Conservation (phyloP, 192 early-diverging fungal species). For the Lunasporangiospora selenospora region DNA sequence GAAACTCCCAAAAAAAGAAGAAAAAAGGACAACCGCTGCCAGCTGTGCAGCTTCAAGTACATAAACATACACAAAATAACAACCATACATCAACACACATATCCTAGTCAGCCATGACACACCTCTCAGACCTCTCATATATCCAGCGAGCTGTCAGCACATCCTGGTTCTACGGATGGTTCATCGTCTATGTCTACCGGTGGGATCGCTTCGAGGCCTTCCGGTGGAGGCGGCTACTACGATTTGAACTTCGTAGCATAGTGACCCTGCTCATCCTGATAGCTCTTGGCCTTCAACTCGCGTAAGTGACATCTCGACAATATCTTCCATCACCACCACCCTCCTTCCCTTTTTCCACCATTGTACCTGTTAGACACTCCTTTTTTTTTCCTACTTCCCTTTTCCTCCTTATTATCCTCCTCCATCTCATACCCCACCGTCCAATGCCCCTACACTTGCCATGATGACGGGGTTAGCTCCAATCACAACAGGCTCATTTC, state of each 20-base stretch:
- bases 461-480: no score
- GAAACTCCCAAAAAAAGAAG: no score
- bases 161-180: slow-evolving; percentile 34
- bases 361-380: no score
- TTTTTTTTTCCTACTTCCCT: no score
- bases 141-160: slow-evolving; percentile 24
- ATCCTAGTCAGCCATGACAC: slow-evolving; percentile 15
- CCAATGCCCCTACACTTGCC: no score
- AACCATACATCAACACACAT: background rate
- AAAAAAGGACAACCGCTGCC: no score
- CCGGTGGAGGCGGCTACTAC: slow-evolving; percentile 6
- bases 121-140: slow-evolving; percentile 34
- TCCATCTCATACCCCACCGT: slow-evolving; percentile 5
- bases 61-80: no score
- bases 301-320: no score
- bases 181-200: slow-evolving; percentile 30
- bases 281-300: slow-evolving; percentile 17
- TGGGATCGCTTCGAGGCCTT: slow-evolving; percentile 43
- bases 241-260: slow-evolving; percentile 34
- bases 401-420: background rate
- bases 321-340: no score
- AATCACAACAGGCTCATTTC: no score
- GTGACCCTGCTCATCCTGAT: slow-evolving; percentile 21
- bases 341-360: no score
- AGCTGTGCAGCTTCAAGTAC: no score